These are phyloP conservation scores for Diphasiastrum complanatum DNA, from an alignment of 83 land plant species.

Conservation along the genomic window DNA sequence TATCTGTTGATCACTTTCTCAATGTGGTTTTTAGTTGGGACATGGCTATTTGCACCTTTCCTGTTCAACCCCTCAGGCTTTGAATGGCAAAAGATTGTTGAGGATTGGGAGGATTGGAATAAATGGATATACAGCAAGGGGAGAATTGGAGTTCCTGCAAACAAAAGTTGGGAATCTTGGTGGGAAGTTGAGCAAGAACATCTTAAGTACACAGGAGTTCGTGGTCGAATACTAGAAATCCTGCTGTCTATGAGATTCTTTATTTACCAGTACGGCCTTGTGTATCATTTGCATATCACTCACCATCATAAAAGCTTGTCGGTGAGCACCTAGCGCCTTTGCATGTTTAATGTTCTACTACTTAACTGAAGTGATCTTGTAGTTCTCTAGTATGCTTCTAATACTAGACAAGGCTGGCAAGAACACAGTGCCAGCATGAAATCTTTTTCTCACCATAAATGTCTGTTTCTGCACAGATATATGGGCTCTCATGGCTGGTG, in stretches of 20 bases:
- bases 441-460: background rate
- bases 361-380: too few species aligned
- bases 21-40: slow-evolving; percentile 66
- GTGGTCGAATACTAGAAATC: slow-evolving; percentile 57
- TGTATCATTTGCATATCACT: slow-evolving; percentile 64
- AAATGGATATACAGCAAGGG: slow-evolving; percentile 86
- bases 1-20: slow-evolving; percentile 49
- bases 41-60: slow-evolving; percentile 78
- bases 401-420: too few species aligned
- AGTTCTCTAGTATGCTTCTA: too few species aligned
- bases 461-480: slow-evolving; percentile 41
- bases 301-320: slow-evolving; percentile 35
- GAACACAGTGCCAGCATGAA: too few species aligned
- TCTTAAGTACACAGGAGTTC: slow-evolving; percentile 50
- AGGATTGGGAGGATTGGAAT: slow-evolving; percentile 74
- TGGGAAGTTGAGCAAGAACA: slow-evolving; percentile 94
- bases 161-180: slow-evolving; percentile 97
- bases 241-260: slow-evolving; percentile 67
- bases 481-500: slow-evolving; percentile 81
- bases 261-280: slow-evolving; percentile 77
- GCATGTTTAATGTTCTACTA: background rate
- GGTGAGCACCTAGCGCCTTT: slow-evolving; percentile 31
- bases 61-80: slow-evolving; percentile 79
- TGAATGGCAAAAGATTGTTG: slow-evolving; percentile 86
- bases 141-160: slow-evolving; percentile 78